Percentiles rank a stretch among this genome's conserved stretches.
phyloP scores from a whole-genome alignment of 495 filamentous ascomycete genomes.

The Lasiosphaeria ovina region DNA sequence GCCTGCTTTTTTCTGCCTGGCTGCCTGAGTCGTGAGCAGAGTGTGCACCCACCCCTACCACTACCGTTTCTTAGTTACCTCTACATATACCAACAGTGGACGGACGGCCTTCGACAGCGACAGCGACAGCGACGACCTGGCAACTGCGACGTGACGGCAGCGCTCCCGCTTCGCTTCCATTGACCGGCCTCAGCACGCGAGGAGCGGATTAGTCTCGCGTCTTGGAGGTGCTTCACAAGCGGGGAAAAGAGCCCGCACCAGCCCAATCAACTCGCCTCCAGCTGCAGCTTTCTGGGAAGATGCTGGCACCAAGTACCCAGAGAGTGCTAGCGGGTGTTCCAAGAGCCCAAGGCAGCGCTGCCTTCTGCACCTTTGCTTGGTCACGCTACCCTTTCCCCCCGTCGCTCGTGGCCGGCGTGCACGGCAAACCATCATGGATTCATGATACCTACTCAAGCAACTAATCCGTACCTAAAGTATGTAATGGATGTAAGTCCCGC shows the following conservation, averaged over 20 bases:
- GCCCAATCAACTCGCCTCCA: constrained; percentile 10
- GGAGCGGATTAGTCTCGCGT: constrained; percentile 7
- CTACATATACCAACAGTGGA: too few species aligned
- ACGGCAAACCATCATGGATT: background rate
- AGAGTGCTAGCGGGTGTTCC: constrained; percentile 8
- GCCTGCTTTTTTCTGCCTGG: background rate
- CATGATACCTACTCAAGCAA: too few species aligned
- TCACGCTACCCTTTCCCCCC: constrained; percentile 4
- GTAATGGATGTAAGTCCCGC: too few species aligned
- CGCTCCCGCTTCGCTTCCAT: background rate
- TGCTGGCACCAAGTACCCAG: background rate
- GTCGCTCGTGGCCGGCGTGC: background rate
- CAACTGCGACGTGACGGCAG: background rate
- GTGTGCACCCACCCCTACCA: too few species aligned
- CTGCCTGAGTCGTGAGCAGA: too few species aligned
- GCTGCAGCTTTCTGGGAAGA: constrained; percentile 2
- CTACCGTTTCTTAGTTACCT: too few species aligned
- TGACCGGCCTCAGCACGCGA: background rate
- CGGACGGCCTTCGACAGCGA: too few species aligned
- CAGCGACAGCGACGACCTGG: background rate
- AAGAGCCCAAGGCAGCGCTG: constrained; percentile 1
- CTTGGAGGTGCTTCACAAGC: constrained; percentile 7
- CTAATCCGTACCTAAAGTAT: too few species aligned
- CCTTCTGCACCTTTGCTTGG: background rate
- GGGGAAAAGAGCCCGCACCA: constrained; percentile 9